Base-by-base conservation (phyloP, 2,329 filamentous ascomycete species). In the Triangularia setosa region DNA sequence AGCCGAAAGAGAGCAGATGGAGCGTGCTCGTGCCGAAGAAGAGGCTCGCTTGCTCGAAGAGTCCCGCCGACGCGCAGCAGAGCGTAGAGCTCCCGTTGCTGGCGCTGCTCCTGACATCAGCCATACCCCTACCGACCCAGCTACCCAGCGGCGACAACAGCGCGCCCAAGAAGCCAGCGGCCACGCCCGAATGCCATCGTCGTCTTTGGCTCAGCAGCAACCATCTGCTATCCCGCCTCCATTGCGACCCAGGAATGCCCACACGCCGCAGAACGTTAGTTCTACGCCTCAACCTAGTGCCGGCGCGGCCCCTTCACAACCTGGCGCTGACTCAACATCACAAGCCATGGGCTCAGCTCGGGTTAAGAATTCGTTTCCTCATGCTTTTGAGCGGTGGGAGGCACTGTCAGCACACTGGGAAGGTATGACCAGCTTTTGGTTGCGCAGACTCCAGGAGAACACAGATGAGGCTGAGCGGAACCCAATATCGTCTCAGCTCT, bases 301-400 rank as follows among this genome's bases (percentile, higher is more conserved):
- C 61, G 54, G 62, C 4, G 59, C 63, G 35, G 67, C 58, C 11
- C 62, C 58, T 11, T 35, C 70, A 1, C 74, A 75, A 44, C 62
- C 73, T 2, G 76, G 73, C 27, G 40, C 18, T 5, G 77, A 77
- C 25, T 60, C 75, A 25, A 74, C 77, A 9, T 69, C 71, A 12
- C 69, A 69, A 48, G 69, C 72, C 5, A 73, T 67, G 18, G 66
- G 74, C 27, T 71, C 75, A 16, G 71, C 70, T 60, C 76, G 83
- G 60, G 76, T 84, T 60, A 81, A 87, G 64, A 91, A 90, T 56
- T 88, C 89, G 0, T 98, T 99, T 69, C 95, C 95, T 0, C 95
- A 98, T 77, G 95, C 95, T 0, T 99, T 99, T 73, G 94, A 99
- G 77, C 86, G 95, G 65, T 99, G 95, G 95, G 95, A 99, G 75